Base-by-base conservation (phyloP, 116 monocot species). In the Iris pallida region DNA sequence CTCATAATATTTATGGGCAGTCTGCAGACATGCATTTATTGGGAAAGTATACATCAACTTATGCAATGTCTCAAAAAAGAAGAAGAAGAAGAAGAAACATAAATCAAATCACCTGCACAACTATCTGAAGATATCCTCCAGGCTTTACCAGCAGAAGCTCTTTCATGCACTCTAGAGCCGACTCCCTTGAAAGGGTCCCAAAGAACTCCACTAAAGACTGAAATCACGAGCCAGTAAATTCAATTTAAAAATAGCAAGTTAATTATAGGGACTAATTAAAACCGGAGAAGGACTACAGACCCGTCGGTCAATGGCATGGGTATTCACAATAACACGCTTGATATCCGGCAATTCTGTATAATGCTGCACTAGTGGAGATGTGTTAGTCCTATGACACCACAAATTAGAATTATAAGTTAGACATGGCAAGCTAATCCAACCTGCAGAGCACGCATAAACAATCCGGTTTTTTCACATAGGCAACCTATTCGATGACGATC, bases 141-240 rank as follows among this genome's bases (percentile, higher is more conserved):
- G 88, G 81, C 81, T 95, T 95, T 57, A 88, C 95, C 44, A 95
- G 71, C 40, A 95, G 80, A 56, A 95, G 85, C 58, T 90, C 95
- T 59, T 90, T 95, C 95, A 95, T 90, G 73, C 95, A 95, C 59
- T 95, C 95, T 8, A 95, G 68, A 41, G 95, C 95, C 95, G 90
- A 95, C 61, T 95, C 95, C 63, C 42, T 90, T 0, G 95, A 95
- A 52, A 95, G 83, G 42, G 90, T 95, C 42, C 95, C 95, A 82
- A 95, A 90, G 71, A 95, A 95, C 77, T 95, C 95, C 20, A 95
- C 91, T 51, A 95, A 81, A 40, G 88, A 73, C 91, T 95, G 72
- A 19, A 66, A 55, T 52, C 12, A 41, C 14, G 19, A 46, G 17
- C 5, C 10, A 47, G 14, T 12, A 16, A 15, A 16, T 3, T 17